phyloP scores from a whole-genome alignment of 2,329 filamentous ascomycete species.

The Talaromyces amestolkiae region DNA sequence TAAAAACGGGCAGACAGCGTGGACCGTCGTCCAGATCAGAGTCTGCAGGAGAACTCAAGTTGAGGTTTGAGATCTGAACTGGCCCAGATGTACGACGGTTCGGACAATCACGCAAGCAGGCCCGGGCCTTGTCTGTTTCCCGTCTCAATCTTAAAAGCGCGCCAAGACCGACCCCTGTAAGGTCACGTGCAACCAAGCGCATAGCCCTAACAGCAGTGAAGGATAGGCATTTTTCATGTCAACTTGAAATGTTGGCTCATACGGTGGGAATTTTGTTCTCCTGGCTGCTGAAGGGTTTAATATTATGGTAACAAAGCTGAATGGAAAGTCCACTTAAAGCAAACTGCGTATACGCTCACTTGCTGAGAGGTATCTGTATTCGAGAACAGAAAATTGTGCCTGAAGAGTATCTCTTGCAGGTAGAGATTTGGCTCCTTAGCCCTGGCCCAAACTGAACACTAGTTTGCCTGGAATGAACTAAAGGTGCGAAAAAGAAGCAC shows the following conservation, averaged over 20 bases:
- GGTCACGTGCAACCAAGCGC: not conserved
- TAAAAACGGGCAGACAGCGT: not conserved
- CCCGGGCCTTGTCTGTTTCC: not conserved
- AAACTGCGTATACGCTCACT: too few relatives aligned
- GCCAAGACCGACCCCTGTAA: not conserved
- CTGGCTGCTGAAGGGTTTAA: too few relatives aligned
- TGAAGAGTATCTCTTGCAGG: too few relatives aligned
- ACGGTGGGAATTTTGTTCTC: too few relatives aligned
- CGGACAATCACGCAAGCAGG: conserved; percentile 1
- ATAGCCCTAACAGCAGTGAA: not conserved
- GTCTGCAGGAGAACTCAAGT: not conserved
- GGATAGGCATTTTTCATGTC: not conserved
- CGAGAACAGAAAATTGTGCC: too few relatives aligned
- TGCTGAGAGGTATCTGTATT: too few relatives aligned
- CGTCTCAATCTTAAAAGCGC: not conserved
- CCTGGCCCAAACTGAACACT: too few relatives aligned
- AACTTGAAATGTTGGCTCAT: not conserved
- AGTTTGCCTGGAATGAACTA: too few relatives aligned
- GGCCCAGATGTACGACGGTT: not conserved
- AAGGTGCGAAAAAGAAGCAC: too few relatives aligned
- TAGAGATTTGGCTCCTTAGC: too few relatives aligned
- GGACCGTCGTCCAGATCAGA: not conserved
- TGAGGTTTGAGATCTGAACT: not conserved
- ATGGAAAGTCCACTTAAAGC: too few relatives aligned
- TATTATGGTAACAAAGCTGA: too few relatives aligned